phyloP scores from a whole-genome alignment of 305 asterid genomes.

The Solanum hybrid region DNA sequence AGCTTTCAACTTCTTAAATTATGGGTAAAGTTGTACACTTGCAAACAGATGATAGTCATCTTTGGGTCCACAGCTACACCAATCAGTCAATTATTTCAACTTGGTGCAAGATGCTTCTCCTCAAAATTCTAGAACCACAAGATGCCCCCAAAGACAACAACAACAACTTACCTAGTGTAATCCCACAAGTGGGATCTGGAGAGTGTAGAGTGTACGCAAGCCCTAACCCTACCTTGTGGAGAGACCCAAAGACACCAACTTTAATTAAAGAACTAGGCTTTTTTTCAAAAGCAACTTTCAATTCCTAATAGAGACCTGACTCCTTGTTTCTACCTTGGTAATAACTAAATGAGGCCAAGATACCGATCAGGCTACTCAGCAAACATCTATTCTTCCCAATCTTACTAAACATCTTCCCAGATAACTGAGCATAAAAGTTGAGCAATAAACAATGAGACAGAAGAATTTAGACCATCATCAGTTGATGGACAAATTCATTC shows the following conservation, averaged over 20 bases:
- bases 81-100: neutral
- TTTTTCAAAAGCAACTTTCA: neutral
- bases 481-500: neutral
- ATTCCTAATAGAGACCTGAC: neutral
- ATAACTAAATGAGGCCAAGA: neutral
- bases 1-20: neutral
- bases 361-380: neutral
- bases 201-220: neutral
- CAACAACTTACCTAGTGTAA: neutral
- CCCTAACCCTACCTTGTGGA: neutral
- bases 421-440: neutral
- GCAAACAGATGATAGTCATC: neutral
- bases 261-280: neutral
- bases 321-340: neutral
- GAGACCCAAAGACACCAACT: neutral
- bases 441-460: neutral
- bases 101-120: neutral
- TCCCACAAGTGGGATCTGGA: neutral
- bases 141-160: neutral
- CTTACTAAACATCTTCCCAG: neutral
- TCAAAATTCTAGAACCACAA: neutral
- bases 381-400: neutral
- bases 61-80: neutral
- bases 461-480: neutral
- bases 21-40: neutral